Conservation (phyloP, 2,329 filamentous ascomycete species). For the Colletotrichum sidae region DNA sequence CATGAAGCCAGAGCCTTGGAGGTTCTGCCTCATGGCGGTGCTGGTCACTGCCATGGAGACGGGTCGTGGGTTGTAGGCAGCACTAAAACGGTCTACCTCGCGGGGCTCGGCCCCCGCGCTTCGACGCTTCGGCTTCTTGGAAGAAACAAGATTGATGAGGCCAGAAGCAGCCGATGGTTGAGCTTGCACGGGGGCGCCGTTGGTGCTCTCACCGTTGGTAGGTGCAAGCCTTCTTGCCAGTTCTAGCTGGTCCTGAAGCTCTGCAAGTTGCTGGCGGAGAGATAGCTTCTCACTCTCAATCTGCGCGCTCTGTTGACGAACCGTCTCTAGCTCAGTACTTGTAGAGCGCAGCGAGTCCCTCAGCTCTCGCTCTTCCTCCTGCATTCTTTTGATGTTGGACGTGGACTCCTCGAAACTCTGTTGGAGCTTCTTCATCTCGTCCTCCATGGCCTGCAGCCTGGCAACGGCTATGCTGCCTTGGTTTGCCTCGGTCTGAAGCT, state of each 20-base stretch:
- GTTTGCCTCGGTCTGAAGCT: conserved; percentile 95
- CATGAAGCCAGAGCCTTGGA: conserved; percentile 81
- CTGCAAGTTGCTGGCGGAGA: conserved; percentile 87
- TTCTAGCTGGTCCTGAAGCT: conserved; percentile 93
- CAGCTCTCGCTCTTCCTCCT: conserved; percentile 91
- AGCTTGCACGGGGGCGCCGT: conserved; percentile 51
- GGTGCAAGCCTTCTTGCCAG: conserved; percentile 83
- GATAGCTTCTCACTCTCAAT: conserved; percentile 88
- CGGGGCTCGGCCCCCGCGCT: conserved; percentile 90
- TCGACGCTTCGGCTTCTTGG: conserved; percentile 95
- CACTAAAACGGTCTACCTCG: conserved; percentile 90
- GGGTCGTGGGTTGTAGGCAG: conserved; percentile 91
- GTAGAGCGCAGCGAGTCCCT: conserved; percentile 84
- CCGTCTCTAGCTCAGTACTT: conserved; percentile 82
- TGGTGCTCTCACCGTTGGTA: conserved; percentile 71
- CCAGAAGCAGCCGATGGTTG: conserved; percentile 72
- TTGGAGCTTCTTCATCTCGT: conserved; percentile 94
- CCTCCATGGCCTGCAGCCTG: conserved; percentile 89
- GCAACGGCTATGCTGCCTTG: conserved; percentile 96
- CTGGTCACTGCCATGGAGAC: conserved; percentile 92
- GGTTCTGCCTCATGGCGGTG: conserved; percentile 74
- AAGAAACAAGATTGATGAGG: conserved; percentile 95
- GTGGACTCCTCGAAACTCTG: conserved; percentile 90
- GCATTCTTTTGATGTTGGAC: conserved; percentile 90
- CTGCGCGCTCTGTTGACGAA: conserved; percentile 78